These are phyloP conservation scores for Sedum album DNA, from an alignment of 164 flowering plant species.

Conservation along the genomic window DNA sequence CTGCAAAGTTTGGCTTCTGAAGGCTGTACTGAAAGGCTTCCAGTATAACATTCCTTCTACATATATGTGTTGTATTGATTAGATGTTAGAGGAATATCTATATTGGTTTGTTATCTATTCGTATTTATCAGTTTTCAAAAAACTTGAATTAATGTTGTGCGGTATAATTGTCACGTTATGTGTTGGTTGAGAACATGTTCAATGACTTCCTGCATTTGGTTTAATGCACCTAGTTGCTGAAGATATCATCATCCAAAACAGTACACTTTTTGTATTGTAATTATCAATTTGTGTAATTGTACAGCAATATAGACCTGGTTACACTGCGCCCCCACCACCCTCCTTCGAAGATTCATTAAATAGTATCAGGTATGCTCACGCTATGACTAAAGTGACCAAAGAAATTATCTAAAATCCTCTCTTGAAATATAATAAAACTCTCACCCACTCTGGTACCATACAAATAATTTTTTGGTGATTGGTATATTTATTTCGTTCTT, in stretches of 20 bases:
- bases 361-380: constrained; percentile 58
- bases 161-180: too few relatives aligned
- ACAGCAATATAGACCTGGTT: constrained; percentile 80
- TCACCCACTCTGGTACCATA: not conserved
- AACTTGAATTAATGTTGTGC: too few relatives aligned
- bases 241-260: too few relatives aligned
- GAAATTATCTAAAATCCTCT: not conserved
- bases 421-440: not conserved
- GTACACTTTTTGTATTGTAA: not conserved
- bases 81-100: too few relatives aligned
- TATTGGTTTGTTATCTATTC: too few relatives aligned
- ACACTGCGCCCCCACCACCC: constrained; percentile 66
- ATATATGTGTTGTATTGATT: too few relatives aligned
- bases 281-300: not conserved
- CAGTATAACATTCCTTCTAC: too few relatives aligned
- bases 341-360: constrained; percentile 56
- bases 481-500: constrained; percentile 10
- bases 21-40: too few relatives aligned
- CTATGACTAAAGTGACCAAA: not conserved
- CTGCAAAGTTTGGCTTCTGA: too few relatives aligned
- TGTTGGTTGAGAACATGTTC: too few relatives aligned
- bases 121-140: too few relatives aligned
- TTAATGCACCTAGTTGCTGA: not conserved
- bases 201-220: constrained; percentile 7
- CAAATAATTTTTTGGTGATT: not conserved